These are phyloP conservation scores for Claviceps digitariae DNA, from an alignment of 2,329 filamentous ascomycete genomes.

Conservation along the genomic window DNA sequence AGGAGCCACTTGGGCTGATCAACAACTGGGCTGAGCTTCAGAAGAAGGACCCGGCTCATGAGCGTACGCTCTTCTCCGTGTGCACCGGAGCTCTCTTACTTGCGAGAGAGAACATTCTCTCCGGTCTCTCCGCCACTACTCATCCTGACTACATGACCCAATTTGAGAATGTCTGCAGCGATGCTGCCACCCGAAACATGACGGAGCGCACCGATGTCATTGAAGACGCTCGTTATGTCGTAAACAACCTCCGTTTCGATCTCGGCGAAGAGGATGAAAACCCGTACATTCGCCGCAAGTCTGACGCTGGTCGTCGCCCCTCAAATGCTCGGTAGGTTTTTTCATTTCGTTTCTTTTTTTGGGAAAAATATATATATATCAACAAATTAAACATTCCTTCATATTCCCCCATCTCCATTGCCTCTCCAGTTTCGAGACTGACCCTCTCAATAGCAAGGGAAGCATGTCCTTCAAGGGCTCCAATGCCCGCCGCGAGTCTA, in stretches of 20 bases:
- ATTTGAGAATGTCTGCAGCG: slow-evolving; percentile 70
- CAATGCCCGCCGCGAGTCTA: slow-evolving; percentile 64
- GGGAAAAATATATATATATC: too few species aligned
- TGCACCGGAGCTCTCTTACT: slow-evolving; percentile 71
- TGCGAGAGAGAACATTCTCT: slow-evolving; percentile 61
- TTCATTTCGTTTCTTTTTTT: neutral
- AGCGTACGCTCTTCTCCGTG: slow-evolving; percentile 69
- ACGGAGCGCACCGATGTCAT: slow-evolving; percentile 71
- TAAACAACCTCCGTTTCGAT: slow-evolving; percentile 84
- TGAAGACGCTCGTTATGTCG: slow-evolving; percentile 69
- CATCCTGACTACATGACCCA: slow-evolving; percentile 70
- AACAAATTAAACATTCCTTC: too few species aligned
- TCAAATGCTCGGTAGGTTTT: slow-evolving; percentile 44
- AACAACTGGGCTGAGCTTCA: slow-evolving; percentile 66
- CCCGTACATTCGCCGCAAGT: slow-evolving; percentile 68
- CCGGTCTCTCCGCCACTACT: slow-evolving; percentile 67
- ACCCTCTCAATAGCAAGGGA: slow-evolving; percentile 50
- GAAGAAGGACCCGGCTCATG: slow-evolving; percentile 62
- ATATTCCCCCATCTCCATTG: too few species aligned
- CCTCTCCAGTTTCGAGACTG: neutral
- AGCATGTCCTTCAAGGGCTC: slow-evolving; percentile 70
- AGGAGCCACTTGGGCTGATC: slow-evolving; percentile 59
- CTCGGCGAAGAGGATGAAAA: slow-evolving; percentile 71
- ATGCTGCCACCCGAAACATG: slow-evolving; percentile 54
- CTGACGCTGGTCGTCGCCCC: slow-evolving; percentile 47